Evolutionary conservation across 768 basidiomycete genomes (phyloP), one percentile per base, ranked within the genome.

Genomic region (Naganishia vaughanmartiniae): DNA sequence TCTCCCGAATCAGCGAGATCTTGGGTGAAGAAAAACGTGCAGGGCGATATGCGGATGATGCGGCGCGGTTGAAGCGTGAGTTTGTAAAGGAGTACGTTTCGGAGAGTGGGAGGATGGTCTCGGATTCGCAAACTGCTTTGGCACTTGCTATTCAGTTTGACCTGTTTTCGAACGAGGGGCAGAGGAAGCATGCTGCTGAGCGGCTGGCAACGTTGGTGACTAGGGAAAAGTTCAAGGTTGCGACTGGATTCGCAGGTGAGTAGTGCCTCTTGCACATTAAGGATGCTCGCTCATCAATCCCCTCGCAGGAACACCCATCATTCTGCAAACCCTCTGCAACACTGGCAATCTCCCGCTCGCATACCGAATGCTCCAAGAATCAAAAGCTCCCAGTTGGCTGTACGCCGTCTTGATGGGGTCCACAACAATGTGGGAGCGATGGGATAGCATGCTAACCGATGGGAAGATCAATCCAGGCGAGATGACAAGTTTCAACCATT

Each of bases 401-500:
- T 77, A 76, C 54, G 68, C 73, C 4, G 75, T 74, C 9, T 34
- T 54, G 28, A 73, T 75, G 73, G 76, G 76, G 12, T 73, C 74
- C 4, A 75, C 75, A 1, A 75, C 75, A 4, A 74, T 75, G 28
- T 79, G 78, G 78, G 78, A 79, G 67, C 67, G 78, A 66, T 79
- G 78, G 78, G 74, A 79, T 54, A 73, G 71, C 46, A 73, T 76
- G 65, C 55, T 76, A 9, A 73, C 75, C 0, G 78, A 79, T 45
- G 77, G 78, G 12, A 65, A 72, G 5, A 76, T 79, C 71, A 79
- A 79, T 66, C 76, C 77, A 3, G 78, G 78, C 26, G 70, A 79
- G 66, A 79, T 79, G 78, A 79, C 78, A 14, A 73, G 72, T 1
- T 79, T 79, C 72, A 79, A 79, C 56, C 78, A 79, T 33, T 79